Conservation (phyloP, 2,329 filamentous ascomycete species). For the Trichoderma atrobrunneum region DNA sequence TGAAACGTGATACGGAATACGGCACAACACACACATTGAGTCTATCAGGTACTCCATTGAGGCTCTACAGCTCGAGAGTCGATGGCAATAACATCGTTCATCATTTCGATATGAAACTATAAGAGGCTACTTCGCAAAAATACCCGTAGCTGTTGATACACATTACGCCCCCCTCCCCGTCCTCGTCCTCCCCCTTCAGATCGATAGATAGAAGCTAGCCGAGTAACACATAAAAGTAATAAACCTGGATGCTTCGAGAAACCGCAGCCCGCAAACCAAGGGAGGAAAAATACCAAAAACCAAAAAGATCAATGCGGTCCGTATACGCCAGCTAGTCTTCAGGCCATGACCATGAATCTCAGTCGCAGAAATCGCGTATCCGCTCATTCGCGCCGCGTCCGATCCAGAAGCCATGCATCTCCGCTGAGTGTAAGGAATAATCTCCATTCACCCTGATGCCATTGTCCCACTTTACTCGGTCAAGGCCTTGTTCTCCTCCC, state of each 20-base stretch:
- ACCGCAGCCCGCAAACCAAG: not conserved
- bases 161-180: not conserved
- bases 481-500: slow-evolving; percentile 32
- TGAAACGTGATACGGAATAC: not conserved
- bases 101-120: not conserved
- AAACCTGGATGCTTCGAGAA: not conserved
- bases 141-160: not conserved
- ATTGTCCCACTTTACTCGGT: slow-evolving; percentile 17
- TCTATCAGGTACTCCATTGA: too few species aligned
- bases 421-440: not conserved
- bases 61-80: not conserved
- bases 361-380: not conserved
- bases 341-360: not conserved
- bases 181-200: not conserved
- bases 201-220: not conserved
- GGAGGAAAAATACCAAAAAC: not conserved
- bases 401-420: not conserved
- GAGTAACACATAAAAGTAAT: not conserved
- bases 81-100: not conserved
- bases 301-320: not conserved
- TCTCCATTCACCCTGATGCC: not conserved
- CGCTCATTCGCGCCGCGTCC: not conserved
- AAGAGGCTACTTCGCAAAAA: not conserved
- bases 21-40: not conserved
- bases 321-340: not conserved